Conservation (phyloP, 768 basidiomycete species). For the Exsudoporus frostii region DNA sequence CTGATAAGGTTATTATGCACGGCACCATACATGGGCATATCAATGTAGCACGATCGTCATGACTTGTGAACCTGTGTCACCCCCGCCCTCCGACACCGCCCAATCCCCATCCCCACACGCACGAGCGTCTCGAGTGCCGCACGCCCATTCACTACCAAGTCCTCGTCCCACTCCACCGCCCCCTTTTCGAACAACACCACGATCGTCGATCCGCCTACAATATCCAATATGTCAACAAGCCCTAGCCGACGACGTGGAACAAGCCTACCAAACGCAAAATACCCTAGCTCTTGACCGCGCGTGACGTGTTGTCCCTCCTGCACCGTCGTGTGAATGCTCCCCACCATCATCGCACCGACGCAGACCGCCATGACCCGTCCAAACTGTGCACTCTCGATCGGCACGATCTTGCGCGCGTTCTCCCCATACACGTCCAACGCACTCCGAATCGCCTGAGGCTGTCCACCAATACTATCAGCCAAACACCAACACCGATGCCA, state of each 20-base stretch:
- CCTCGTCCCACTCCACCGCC: constrained; percentile 86
- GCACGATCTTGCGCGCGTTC: constrained; percentile 89
- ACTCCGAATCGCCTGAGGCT: constrained; percentile 93
- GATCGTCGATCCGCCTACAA: constrained; percentile 83
- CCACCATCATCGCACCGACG: constrained; percentile 94
- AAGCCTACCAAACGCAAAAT: constrained; percentile 89
- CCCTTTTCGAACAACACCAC: constrained; percentile 88
- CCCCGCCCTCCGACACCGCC: constrained; percentile 33
- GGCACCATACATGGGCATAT: neutral
- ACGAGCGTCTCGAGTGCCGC: constrained; percentile 90
- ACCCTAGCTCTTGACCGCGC: constrained; percentile 89
- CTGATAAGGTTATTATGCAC: too few species aligned
- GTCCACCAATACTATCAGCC: neutral
- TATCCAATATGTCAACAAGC: neutral
- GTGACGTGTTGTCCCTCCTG: constrained; percentile 75
- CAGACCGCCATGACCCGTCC: constrained; percentile 92
- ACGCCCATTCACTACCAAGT: constrained; percentile 77
- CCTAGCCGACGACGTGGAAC: neutral
- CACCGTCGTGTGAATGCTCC: constrained; percentile 85
- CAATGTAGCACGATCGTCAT: neutral
- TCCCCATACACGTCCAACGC: constrained; percentile 91
- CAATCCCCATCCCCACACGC: constrained; percentile 84
- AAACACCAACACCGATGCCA: neutral
- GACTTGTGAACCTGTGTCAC: constrained; percentile 1
- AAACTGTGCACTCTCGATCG: constrained; percentile 86